Percentiles rank a stretch among this genome's conserved stretches.
These are phyloP conservation scores for Adansonia madagascariensis DNA, from an alignment of 441 rosid genomes.

Conservation along the genomic window DNA sequence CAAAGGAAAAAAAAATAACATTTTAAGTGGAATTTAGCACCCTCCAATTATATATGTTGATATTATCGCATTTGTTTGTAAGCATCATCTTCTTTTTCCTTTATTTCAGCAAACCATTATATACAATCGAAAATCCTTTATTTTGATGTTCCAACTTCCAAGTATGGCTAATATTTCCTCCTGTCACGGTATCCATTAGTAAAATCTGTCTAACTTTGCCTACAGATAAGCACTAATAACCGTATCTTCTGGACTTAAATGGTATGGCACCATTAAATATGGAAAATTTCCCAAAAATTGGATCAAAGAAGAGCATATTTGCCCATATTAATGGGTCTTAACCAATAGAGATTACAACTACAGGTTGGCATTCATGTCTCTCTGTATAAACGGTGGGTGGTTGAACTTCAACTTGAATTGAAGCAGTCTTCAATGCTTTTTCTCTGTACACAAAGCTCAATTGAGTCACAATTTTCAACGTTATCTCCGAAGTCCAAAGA, in stretches of 20 bases:
- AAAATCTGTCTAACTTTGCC: background rate
- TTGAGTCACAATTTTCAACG: constrained; percentile 40
- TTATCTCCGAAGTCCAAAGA: constrained; percentile 28
- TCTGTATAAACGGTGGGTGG: constrained; percentile 41
- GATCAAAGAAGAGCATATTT: background rate
- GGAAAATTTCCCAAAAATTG: background rate
- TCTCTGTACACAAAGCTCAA: constrained; percentile 2
- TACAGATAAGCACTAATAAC: background rate
- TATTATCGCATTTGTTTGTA: too few relatives aligned
- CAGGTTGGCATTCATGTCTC: constrained; percentile 8
- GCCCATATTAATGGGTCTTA: background rate
- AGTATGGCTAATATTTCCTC: background rate
- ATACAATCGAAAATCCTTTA: background rate
- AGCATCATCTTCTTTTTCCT: too few relatives aligned
- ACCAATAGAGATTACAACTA: background rate
- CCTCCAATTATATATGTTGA: background rate
- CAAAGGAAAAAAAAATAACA: background rate
- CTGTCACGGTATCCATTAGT: background rate
- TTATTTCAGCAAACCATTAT: too few relatives aligned
- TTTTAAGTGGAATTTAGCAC: background rate
- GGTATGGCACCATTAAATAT: background rate
- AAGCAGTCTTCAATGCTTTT: constrained; percentile 28
- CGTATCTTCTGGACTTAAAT: background rate
- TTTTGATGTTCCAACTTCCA: background rate
- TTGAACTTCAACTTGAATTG: constrained; percentile 19